Conservation (phyloP, 176 grass and related monocot genomes). For the Puya raimondii region DNA sequence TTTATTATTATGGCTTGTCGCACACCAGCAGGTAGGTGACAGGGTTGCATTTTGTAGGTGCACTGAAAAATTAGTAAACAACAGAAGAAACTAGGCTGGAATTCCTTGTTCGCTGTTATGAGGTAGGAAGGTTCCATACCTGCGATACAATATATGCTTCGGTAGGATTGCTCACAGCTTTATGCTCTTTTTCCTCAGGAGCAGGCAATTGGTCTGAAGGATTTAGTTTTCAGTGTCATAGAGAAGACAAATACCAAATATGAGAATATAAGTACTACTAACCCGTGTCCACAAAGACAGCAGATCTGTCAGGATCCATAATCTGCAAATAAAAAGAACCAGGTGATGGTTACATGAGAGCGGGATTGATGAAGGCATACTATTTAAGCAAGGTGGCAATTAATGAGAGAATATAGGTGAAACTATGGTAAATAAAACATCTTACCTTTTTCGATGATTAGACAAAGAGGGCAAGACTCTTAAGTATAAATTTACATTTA, state of each 20-base stretch:
- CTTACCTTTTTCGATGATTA: not conserved
- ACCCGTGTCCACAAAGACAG: conserved; percentile 80
- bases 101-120: not conserved
- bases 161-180: conserved; percentile 59
- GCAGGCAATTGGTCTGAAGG: conserved; percentile 66
- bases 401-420: not conserved
- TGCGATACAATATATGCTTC: conserved; percentile 76
- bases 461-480: not conserved
- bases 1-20: too few relatives aligned
- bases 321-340: conserved; percentile 50
- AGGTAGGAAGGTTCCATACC: conserved; percentile 28
- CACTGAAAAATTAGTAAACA: not conserved
- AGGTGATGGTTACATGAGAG: not conserved
- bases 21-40: too few relatives aligned
- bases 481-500: too few relatives aligned
- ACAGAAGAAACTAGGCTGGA: not conserved
- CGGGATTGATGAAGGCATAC: not conserved
- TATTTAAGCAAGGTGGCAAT: not conserved
- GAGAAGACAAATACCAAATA: conserved; percentile 12
- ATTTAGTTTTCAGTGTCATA: conserved; percentile 20
- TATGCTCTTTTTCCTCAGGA: conserved; percentile 61
- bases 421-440: not conserved
- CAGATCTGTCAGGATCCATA: conserved; percentile 58
- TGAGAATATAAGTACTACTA: conserved; percentile 8
- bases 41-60: not conserved